Base-by-base conservation (phyloP, 495 filamentous ascomycete genomes). In the Neurospora sp. region DNA sequence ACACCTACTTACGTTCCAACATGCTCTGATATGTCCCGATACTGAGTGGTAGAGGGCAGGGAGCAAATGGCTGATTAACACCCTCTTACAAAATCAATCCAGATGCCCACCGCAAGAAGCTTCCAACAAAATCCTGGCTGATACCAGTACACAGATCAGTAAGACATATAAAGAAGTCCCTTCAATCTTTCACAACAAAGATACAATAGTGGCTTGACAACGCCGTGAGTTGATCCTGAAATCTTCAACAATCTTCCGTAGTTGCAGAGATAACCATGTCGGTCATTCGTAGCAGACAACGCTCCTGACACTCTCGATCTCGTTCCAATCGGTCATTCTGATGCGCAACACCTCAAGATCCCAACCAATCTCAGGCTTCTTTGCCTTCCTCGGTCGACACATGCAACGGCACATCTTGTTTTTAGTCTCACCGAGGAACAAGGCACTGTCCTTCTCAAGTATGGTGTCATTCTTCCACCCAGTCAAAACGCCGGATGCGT, bases 341-440 rank as follows among this genome's bases (percentile, higher is more conserved):
- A 91, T 89, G 40, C 79, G 82, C n/a, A 87, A 73, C 17, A 91
- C 80, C 35, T 80, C 72, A 20, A 90, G 74, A 27, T 75, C 74
- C 82, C 86, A 88, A 4, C 82, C 81, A 22, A 78, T 53, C 8
- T 76, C 72, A 12, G 74, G 72, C 68, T 79, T 81, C 16, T 70
- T 77, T 7, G 86, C 82, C 73, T 79, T 83, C 70, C 79, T 85
- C 70, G 89, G 82, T 61, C 79, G 84, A 38, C 87, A 88, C 27
- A 90, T 77, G 45, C 84, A 87, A 53, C 89, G 81, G 45, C 85
- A 89, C 75, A 89, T 82, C 70, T 75, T 81, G 22, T 61, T 48
- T 0, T 45, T 41, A 0, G 74, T 73, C 2, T 69, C 71, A 4
- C 74, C 77, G 35, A 87, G 72, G 69, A 88, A 86, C 1, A 70